Base-by-base conservation (phyloP, 2,329 filamentous ascomycete genomes). In the Pseudogymnoascus sp. region DNA sequence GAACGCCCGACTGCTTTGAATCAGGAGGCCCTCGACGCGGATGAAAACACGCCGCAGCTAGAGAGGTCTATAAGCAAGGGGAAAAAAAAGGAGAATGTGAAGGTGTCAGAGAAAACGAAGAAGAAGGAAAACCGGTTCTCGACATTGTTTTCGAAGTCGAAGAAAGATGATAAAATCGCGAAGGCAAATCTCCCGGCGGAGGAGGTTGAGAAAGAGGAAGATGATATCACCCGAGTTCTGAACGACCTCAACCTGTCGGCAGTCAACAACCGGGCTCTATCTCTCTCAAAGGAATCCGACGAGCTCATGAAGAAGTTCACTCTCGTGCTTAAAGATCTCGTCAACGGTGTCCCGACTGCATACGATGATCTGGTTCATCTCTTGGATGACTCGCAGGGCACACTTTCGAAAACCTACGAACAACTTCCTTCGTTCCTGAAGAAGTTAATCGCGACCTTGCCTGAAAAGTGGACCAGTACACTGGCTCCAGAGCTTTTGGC, bases 281-380 rank as follows among this genome's bases (percentile, higher is more conserved):
- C 87, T 11, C 83, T 96, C 63, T 90, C 90, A n/a, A 83, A 85
- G 64, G 92, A 96, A 69, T 93, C 91, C 0, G 86, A 91, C 65
- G 88, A 91, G 66, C 82, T 96, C 30, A 84, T 96, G 60, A 84
- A 86, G 61, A 85, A 87, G 65, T 99, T 99, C 80, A 95, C 91
- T 1, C 80, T 92, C 62, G 87, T 97, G 35, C 89, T 99, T 71
- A 94, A 93, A 72, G 94, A 99, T 73, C 83, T 97, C 14, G 84
- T 94, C 70, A 92, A 92, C 72, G 94, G 94, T 65, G 94, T 91
- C 1, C 94, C 94, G 2, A 97, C 93, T 0, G 94, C 94, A 2
- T 96, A 95, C 74, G 83, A 89, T 71, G 94, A 99, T 73, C 86
- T 99, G n/a, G 85, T 79, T 2, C 70, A 72, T 12, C 80, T 88